Evolutionary conservation across 352 stramenopile genomes (phyloP).

Genomic region (Globisporangium sylvaticum): DNA sequence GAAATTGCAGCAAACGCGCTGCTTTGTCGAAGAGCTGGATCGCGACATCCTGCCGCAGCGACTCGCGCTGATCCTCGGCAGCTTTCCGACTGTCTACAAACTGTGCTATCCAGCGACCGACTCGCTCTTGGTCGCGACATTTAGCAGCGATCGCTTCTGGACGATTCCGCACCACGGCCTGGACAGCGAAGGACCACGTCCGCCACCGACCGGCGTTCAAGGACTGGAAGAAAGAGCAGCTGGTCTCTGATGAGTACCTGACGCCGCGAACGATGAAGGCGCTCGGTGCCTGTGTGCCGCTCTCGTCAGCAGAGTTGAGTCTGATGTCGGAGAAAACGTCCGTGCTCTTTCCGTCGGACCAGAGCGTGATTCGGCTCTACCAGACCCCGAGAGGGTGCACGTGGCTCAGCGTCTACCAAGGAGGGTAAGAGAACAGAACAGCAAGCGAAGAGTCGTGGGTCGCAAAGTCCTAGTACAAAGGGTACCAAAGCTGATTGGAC

Average conservation of each 20-base stretch:
- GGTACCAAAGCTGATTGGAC: background rate
- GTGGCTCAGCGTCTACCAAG: conserved; percentile 69
- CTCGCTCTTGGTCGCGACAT: conserved; percentile 43
- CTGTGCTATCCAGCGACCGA: conserved; percentile 58
- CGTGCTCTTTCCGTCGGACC: conserved; percentile 61
- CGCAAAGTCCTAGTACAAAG: background rate
- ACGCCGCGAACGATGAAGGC: conserved; percentile 54
- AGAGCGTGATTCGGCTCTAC: conserved; percentile 53
- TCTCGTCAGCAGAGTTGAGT: conserved; percentile 47
- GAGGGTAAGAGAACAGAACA: conserved; percentile 43
- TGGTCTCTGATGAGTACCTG: conserved; percentile 43
- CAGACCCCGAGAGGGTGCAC: conserved; percentile 32
- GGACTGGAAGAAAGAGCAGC: conserved; percentile 51
- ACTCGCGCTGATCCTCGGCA: conserved; percentile 39
- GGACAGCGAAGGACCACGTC: conserved; percentile 55
- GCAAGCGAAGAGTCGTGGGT: background rate
- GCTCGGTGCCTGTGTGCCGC: conserved; percentile 35
- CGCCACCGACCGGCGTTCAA: conserved; percentile 64
- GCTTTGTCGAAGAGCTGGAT: conserved; percentile 33
- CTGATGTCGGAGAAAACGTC: conserved; percentile 41
- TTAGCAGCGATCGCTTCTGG: conserved; percentile 48
- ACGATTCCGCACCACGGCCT: conserved; percentile 37
- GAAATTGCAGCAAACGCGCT: conserved; percentile 39
- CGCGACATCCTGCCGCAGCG: conserved; percentile 54
- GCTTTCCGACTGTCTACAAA: conserved; percentile 33